phyloP scores from a whole-genome alignment of 257 asterid species.

The Solanum virginianum region DNA sequence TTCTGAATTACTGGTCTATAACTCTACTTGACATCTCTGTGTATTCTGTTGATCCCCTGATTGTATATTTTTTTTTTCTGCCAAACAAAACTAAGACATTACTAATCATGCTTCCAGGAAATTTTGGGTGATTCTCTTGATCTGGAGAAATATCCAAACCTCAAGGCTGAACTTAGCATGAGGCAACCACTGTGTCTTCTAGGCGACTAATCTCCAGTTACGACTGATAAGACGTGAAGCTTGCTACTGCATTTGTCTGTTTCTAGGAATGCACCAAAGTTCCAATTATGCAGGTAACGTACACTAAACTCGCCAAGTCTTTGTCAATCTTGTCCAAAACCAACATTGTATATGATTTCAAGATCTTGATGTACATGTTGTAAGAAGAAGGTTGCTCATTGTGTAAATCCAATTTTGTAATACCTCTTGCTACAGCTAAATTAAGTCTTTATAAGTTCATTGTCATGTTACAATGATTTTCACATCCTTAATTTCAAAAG shows the following conservation, averaged over 20 bases:
- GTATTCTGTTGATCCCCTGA: not conserved
- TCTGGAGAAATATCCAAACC: slow-evolving; percentile 54
- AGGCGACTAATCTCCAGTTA: slow-evolving; percentile 35
- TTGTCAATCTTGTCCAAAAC: not conserved
- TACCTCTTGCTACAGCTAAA: not conserved
- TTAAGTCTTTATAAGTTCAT: not conserved
- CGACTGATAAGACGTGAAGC: not conserved
- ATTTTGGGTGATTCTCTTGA: slow-evolving; percentile 48
- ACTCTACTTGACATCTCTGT: not conserved
- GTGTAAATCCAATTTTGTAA: not conserved
- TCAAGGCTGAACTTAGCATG: slow-evolving; percentile 91
- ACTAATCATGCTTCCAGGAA: slow-evolving; percentile 34
- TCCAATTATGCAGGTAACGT: not conserved
- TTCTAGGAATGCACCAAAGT: not conserved
- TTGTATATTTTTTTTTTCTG: not conserved
- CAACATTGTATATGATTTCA: not conserved
- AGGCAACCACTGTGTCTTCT: slow-evolving; percentile 74
- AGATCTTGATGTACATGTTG: not conserved
- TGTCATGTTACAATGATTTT: not conserved
- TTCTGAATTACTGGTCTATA: not conserved
- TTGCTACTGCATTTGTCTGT: not conserved
- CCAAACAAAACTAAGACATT: not conserved
- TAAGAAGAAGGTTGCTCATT: not conserved
- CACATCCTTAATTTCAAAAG: not conserved
- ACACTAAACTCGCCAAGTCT: not conserved